Evolutionary conservation across 768 basidiomycete species (phyloP), one percentile per base, ranked within the genome.

Genomic region (Trametes cingulata): DNA sequence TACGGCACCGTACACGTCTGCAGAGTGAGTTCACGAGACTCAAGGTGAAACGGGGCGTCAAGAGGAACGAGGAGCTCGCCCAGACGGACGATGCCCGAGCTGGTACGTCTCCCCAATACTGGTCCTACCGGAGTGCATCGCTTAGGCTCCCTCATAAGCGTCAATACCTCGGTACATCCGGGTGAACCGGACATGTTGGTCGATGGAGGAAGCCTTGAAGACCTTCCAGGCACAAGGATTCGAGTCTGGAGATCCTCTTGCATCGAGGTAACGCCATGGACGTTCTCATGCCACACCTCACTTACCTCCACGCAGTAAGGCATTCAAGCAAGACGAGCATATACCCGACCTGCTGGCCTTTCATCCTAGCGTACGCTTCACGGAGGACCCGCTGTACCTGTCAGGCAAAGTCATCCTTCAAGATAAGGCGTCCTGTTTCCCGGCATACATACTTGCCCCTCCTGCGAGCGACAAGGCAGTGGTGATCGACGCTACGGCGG

Each of bases 381-480:
- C 85, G n/a, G 81, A 84, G 33, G 86, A 94, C 62, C 74, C 80
- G 2, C 80, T 86, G 20, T 97, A 95, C 74, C 78, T 78, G 64
- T 76, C 82, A 33, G 94, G 95, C 25, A 91, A 87, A 59, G 76
- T 98, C 35, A 95, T 99, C 61, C 76, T 98, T 6, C 97, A 99
- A 73, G 97, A 99, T 73, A 98, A 98, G 71, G 96, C 97, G 19
- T 96, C 94, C 56, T 99, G 97, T 74, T 94, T 99, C 72, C 93
- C 97, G 17, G 93, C 96, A 0, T 77, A 86, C 59, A 83, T 98
- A 6, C 84, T 99, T n/a, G 81, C 85, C 20, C 90, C 92, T 42
- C 88, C 87, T 12, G 74, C 78, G 1, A 72, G 69, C 19, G 78
- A 83, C 20, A 71, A 78, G 41, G 73, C 76, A 54, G 77, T 82